These are phyloP conservation scores for Rhodotorula graminis DNA, from an alignment of 768 basidiomycete genomes.

Conservation along the genomic window DNA sequence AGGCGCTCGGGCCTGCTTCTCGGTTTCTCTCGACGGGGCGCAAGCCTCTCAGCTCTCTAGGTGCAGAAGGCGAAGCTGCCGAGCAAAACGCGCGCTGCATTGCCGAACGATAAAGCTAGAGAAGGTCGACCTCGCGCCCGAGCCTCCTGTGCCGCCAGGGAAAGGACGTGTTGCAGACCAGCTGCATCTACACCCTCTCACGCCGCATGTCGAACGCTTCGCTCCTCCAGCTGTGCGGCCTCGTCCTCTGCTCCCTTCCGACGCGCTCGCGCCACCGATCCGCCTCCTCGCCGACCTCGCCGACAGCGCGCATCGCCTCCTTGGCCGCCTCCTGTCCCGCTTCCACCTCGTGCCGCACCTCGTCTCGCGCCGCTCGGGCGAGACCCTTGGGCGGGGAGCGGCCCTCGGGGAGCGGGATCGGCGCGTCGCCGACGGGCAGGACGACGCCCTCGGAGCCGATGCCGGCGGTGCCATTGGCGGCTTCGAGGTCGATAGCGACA, in stretches of 20 bases:
- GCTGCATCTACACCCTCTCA: neutral
- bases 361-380: conserved; percentile 11
- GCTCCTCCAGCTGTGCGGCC: conserved; percentile 21
- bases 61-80: too few species aligned
- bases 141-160: too few species aligned
- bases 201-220: conserved; percentile 21
- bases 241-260: neutral
- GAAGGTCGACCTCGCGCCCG: too few species aligned
- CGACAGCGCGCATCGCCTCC: neutral
- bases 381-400: conserved; percentile 3
- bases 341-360: conserved; percentile 12
- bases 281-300: conserved; percentile 12
- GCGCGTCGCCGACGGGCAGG: conserved; percentile 9
- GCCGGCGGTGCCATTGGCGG: conserved; percentile 4
- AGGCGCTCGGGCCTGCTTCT: too few species aligned
- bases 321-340: neutral
- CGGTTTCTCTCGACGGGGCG: too few species aligned
- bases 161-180: neutral
- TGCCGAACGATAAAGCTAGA: too few species aligned
- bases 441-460: conserved; percentile 29
- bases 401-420: conserved; percentile 2
- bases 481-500: conserved; percentile 24
- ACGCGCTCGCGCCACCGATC: conserved; percentile 11
- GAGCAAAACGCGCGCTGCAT: too few species aligned
- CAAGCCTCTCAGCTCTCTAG: too few species aligned